Conservation (phyloP, 2,329 filamentous ascomycete species). For the Westerdykella sp. region DNA sequence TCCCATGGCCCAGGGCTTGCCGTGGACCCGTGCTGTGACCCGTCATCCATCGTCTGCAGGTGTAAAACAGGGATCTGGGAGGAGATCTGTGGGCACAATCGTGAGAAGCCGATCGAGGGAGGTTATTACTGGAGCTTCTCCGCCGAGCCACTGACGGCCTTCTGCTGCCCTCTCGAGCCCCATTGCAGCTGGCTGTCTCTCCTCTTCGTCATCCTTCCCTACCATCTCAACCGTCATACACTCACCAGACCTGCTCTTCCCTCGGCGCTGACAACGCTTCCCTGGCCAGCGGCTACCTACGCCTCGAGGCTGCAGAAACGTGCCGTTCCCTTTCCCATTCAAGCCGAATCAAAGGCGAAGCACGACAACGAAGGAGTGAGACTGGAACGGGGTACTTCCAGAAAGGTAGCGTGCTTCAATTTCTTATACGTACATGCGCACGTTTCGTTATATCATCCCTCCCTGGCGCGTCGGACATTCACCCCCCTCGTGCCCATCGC, state of each 20-base stretch:
- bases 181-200: neutral
- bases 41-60: conserved; percentile 36
- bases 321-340: neutral
- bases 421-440: conserved; percentile 9
- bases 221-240: neutral
- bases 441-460: conserved; percentile 3
- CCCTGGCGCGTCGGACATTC: conserved; percentile 17
- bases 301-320: neutral
- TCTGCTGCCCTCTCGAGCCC: conserved; percentile 16
- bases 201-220: neutral
- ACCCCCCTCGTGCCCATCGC: conserved; percentile 8
- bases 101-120: conserved; percentile 26
- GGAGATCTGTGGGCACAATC: conserved; percentile 32
- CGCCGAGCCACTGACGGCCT: conserved; percentile 25
- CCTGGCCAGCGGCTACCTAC: neutral
- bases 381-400: conserved; percentile 3
- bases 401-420: conserved; percentile 23
- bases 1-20: conserved; percentile 34
- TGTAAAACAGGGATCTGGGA: conserved; percentile 24
- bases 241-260: neutral
- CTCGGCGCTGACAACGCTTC: neutral
- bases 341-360: conserved; percentile 1
- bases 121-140: conserved; percentile 37
- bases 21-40: conserved; percentile 34
- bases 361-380: neutral